Evolutionary conservation across 106 monocot genomes (phyloP), one percentile per base, ranked within the genome.

Genomic region (Chionographis japonica): DNA sequence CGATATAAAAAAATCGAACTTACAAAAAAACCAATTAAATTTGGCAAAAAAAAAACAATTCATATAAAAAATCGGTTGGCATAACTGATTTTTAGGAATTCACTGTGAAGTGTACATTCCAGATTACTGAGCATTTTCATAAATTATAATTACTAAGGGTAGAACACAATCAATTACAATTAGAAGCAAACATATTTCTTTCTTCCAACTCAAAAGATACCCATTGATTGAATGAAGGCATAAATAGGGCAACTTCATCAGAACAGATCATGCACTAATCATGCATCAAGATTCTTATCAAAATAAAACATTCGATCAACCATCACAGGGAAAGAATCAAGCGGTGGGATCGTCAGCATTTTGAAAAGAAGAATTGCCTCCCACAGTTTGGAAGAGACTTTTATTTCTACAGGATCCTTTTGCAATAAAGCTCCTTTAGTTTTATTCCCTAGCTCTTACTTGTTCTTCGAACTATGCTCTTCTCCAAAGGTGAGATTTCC

Each of bases 241-340:
- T 11, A 61, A 27, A 39, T 27, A 27, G 27, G 27, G 27, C 27
- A 27, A 1, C 1, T 27, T 27, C 27, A 27, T 27, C 27, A 27
- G 27, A 27, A 27, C 60, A 61, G 4, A 37, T 37, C 60, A 2
- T 13, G 12, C 12, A 15, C 38, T 61, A 61, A 5, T 46, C 46
- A 46, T 2, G 46, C 46, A 46, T 46, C 46, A 10, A 46, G 9
- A 46, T 46, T 10, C 46, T 46, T 6, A 46, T 46, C 46, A 10
- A 5, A 5, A 5, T 0, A 46, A 10, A 10, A 46, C 46, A 27
- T 27, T 27, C 27, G 27, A 46, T 10, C 46, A 6, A 66, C 64
- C 6, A 62, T 60, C 60, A 77, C 69, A 64, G 7, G 18, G 62
- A 54, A 63, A 77, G 76, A 52, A 69, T 41, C 4, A 49, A n/a